A percentile compares a stretch with the other conserved stretches of the same genome.
These are phyloP conservation scores for Ascochyta rabiei DNA, from an alignment of 2,329 filamentous ascomycete species.

Conservation along the genomic window DNA sequence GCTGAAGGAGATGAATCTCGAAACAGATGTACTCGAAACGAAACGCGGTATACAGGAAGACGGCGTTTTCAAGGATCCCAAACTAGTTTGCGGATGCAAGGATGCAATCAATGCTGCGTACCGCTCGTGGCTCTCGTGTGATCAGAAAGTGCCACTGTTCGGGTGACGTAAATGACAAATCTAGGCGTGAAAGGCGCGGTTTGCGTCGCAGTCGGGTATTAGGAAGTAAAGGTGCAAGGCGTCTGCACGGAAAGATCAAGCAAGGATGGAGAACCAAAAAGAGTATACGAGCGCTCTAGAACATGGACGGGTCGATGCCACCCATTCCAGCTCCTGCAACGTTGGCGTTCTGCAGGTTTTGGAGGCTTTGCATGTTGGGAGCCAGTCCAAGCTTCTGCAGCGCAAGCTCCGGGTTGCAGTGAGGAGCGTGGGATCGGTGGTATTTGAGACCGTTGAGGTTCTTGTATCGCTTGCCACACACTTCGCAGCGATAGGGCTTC, in stretches of 20 bases:
- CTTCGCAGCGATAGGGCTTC: conserved; percentile 97
- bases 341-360: conserved; percentile 52
- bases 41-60: conserved; percentile 23
- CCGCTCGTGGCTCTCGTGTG: conserved; percentile 6
- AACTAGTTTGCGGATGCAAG: conserved; percentile 10
- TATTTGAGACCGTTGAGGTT: conserved; percentile 99
- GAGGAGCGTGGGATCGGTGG: conserved; percentile 73
- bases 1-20: conserved; percentile 35
- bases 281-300: conserved; percentile 27
- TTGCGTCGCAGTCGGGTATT: conserved; percentile 35
- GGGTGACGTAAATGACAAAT: conserved; percentile 16
- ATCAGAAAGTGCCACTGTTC: conserved; percentile 5
- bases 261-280: background rate
- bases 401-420: conserved; percentile 84
- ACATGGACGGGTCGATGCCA: conserved; percentile 62
- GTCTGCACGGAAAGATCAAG: conserved; percentile 9
- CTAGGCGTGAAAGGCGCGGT: conserved; percentile 31
- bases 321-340: conserved; percentile 61
- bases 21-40: conserved; percentile 37
- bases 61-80: conserved; percentile 31
- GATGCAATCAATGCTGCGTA: conserved; percentile 3
- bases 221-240: conserved; percentile 22
- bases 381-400: conserved; percentile 52
- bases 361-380: conserved; percentile 49
- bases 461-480: conserved; percentile 98